Evolutionary conservation across 805 yeast species (phyloP).

Genomic region (Saturnispora serradocipensis): DNA sequence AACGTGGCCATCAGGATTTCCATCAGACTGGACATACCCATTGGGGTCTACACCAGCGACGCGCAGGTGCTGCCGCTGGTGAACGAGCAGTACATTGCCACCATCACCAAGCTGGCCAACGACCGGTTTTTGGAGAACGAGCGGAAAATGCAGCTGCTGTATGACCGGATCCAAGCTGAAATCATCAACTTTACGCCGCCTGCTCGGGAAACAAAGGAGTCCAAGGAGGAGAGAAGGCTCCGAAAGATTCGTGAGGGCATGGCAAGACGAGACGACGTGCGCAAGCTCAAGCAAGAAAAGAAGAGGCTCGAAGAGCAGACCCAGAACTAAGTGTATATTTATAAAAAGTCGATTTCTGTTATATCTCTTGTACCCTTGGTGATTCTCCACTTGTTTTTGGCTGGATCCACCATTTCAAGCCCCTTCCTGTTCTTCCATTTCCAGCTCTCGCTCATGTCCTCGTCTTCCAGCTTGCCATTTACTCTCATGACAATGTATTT

Average conservation of each 20-base stretch:
- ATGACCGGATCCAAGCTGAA: constrained; percentile 33
- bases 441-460: constrained; percentile 23
- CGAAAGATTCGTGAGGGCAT: constrained; percentile 47
- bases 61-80: constrained; percentile 35
- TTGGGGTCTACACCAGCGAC: constrained; percentile 42
- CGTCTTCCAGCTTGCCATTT: constrained; percentile 20
- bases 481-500: constrained; percentile 29
- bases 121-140: constrained; percentile 63
- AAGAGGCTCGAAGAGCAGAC: constrained; percentile 1
- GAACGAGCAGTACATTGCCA: constrained; percentile 37
- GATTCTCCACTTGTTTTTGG: constrained; percentile 20
- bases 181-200: constrained; percentile 6
- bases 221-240: constrained; percentile 48
- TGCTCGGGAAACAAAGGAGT: constrained; percentile 26
- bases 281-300: constrained; percentile 14
- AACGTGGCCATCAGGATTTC: constrained; percentile 73
- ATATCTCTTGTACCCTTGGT: constrained; percentile 12
- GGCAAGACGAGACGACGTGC: constrained; percentile 23
- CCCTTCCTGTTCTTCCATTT: constrained; percentile 22
- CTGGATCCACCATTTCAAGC: constrained; percentile 15
- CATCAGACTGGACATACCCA: constrained; percentile 66
- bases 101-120: constrained; percentile 44
- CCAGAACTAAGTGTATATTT: background rate
- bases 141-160: constrained; percentile 43
- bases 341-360: constrained; percentile 11